phyloP scores from a whole-genome alignment of 345 rosid species.

The Corymbia maculata region DNA sequence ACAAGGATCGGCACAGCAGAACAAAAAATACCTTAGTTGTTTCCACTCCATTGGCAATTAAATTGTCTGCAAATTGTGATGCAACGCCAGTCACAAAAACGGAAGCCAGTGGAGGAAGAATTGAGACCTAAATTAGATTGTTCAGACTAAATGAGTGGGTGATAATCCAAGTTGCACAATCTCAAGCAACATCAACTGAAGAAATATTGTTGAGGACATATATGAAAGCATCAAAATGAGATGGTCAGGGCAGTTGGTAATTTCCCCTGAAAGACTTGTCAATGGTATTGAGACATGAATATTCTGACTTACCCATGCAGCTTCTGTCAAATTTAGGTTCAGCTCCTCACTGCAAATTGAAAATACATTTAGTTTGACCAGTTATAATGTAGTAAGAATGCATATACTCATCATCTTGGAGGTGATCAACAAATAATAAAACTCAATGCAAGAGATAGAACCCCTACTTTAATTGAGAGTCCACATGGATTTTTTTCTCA shows the following conservation, averaged over 20 bases:
- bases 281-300: not conserved
- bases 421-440: not conserved
- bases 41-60: constrained; percentile 72
- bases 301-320: constrained; percentile 76
- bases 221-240: not conserved
- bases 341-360: constrained; percentile 71
- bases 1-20: not conserved
- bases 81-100: constrained; percentile 67
- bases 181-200: not conserved
- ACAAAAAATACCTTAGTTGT: constrained; percentile 55
- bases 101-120: constrained; percentile 96
- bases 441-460: not conserved
- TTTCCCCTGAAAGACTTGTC: not conserved
- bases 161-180: not conserved
- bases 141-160: not conserved
- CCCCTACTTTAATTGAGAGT: not conserved
- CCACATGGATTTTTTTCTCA: not conserved
- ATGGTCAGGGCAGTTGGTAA: not conserved
- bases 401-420: not conserved
- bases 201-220: not conserved
- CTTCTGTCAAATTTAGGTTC: constrained; percentile 78
- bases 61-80: constrained; percentile 77
- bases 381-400: not conserved
- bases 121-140: constrained; percentile 50
- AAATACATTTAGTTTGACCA: not conserved